These are phyloP conservation scores for Emiliania huxleyi DNA, from an alignment of 78 protist species.

Conservation along the genomic window DNA sequence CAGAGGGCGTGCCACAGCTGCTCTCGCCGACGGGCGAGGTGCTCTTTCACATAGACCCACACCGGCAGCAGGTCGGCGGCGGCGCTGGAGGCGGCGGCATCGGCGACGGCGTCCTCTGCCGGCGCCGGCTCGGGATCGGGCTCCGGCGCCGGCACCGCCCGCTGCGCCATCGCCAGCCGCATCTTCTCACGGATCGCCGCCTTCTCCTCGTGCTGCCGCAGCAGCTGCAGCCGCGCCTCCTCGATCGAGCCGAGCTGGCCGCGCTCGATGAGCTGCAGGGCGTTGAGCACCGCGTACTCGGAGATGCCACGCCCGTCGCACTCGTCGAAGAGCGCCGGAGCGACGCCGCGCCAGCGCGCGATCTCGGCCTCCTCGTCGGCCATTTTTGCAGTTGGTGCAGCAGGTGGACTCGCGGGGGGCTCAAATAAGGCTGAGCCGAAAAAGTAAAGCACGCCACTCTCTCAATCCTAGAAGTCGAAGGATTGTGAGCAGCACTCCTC, in stretches of 20 bases:
- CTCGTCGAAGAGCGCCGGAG: not conserved
- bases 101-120: not conserved
- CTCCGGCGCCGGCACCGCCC: no score
- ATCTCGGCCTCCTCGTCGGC: not conserved
- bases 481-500: no score
- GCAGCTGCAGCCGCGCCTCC: not conserved
- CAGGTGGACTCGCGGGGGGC: no score
- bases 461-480: no score
- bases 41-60: not conserved
- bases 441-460: no score
- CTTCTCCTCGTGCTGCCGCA: not conserved
- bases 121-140: no score
- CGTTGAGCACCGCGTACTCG: not conserved
- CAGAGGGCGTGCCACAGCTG: not conserved
- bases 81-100: not conserved
- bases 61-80: not conserved
- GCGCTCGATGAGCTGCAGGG: not conserved
- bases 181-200: not conserved
- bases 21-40: not conserved
- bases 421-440: no score
- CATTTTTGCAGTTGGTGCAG: no score
- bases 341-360: not conserved
- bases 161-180: not conserved
- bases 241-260: not conserved
- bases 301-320: not conserved